Conservation (phyloP, 176 grass and related monocot species). For the Cenchrus fungigraminus region DNA sequence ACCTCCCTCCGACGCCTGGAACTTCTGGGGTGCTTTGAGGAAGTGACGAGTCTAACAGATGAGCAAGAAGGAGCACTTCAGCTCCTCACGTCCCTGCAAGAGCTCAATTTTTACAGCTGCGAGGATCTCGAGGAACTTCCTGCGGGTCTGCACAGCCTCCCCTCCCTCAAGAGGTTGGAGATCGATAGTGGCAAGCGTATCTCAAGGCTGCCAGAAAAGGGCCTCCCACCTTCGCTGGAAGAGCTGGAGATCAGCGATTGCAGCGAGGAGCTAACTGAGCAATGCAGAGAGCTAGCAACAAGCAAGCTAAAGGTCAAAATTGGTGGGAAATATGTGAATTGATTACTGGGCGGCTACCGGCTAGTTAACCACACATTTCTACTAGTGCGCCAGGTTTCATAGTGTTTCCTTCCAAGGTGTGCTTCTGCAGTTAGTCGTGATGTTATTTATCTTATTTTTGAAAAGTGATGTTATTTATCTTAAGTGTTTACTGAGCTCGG, state of each 20-base stretch:
- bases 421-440: not conserved
- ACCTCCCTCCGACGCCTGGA: not conserved
- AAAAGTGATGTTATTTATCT: no score
- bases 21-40: rapidly evolving
- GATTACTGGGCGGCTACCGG: not conserved
- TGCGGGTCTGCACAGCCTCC: slow-evolving; percentile 13
- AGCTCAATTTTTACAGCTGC: not conserved
- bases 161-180: not conserved
- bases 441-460: not conserved
- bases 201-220: not conserved
- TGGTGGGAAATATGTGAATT: rapidly evolving
- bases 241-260: not conserved
- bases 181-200: rapidly evolving
- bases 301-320: slow-evolving; percentile 3
- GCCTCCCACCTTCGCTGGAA: slow-evolving; percentile 38
- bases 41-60: not conserved
- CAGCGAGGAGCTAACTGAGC: not conserved
- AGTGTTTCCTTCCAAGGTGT: not conserved
- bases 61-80: slow-evolving; percentile 25
- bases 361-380: not conserved
- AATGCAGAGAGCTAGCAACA: slow-evolving; percentile 1
- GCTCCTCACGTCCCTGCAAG: slow-evolving; percentile 31
- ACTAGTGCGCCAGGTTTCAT: not conserved
- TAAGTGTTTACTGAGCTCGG: no score
- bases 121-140: slow-evolving; percentile 16